Percentiles rank a stretch among this genome's conserved stretches.
These are phyloP conservation scores for Neofusicoccum parvum DNA, from an alignment of 2,329 filamentous ascomycete genomes.

Conservation along the genomic window DNA sequence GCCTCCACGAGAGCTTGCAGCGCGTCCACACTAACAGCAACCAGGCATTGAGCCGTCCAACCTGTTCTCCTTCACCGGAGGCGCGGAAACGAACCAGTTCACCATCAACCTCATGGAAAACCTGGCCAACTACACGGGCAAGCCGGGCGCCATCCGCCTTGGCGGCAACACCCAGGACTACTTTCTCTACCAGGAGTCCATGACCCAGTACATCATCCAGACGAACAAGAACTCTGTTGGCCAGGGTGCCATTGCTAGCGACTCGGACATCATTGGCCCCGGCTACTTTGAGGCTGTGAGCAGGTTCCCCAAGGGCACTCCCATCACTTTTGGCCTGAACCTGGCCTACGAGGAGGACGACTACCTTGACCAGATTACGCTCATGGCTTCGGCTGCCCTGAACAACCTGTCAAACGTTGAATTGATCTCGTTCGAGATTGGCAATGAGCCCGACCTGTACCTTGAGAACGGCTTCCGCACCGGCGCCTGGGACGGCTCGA, in stretches of 20 bases:
- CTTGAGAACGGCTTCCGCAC: conserved; percentile 49
- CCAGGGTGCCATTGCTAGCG: conserved; percentile 44
- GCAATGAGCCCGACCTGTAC: conserved; percentile 48
- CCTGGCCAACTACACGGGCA: conserved; percentile 52
- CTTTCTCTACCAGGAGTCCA: conserved; percentile 47
- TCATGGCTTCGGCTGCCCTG: conserved; percentile 44
- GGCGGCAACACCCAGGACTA: conserved; percentile 57
- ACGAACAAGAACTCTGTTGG: conserved; percentile 43
- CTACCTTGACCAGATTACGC: conserved; percentile 47
- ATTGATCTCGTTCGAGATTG: conserved; percentile 47
- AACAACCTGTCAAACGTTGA: conserved; percentile 41
- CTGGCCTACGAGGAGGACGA: conserved; percentile 51
- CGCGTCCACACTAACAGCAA: neutral
- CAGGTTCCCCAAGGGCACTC: conserved; percentile 53
- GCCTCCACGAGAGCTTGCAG: conserved; percentile 50
- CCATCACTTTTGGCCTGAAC: conserved; percentile 54
- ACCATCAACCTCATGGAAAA: conserved; percentile 53
- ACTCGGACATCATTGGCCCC: conserved; percentile 52
- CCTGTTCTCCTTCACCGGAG: conserved; percentile 54
- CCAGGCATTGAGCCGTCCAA: conserved; percentile 55
- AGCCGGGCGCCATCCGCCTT: conserved; percentile 52
- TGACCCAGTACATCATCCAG: conserved; percentile 41
- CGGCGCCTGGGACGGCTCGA: conserved; percentile 46
- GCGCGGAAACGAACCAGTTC: conserved; percentile 44
- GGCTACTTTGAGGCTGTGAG: conserved; percentile 52